Evolutionary conservation across 2,329 filamentous ascomycete species (phyloP), one percentile per base, ranked within the genome.

Genomic region (Aspergillus vadensis): DNA sequence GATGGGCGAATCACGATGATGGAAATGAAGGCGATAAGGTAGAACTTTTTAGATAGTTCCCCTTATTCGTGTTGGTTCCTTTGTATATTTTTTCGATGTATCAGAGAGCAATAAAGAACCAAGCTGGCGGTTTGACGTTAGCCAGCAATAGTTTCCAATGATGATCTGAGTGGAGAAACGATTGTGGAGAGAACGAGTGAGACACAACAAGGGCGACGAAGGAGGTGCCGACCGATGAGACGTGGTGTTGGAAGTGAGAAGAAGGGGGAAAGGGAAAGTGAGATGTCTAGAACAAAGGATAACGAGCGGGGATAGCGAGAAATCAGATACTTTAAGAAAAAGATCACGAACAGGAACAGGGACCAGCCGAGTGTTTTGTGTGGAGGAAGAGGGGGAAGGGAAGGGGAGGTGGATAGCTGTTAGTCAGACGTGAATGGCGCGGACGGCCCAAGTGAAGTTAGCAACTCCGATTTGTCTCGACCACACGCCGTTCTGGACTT

Each of bases 241-340:
- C 1, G 23, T 25, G 23, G 9, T 17, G 41, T 44, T 21, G 41
- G 17, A 44, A 44, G 17, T 21, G 32, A n/a, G 39, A 39, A 21
- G 50, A 32, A 21, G 38, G 19, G 51, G 49, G 10, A 30, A 25
- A 54, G 51, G 53, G 53, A 55, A 47, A 30, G 39, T 47, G 19
- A 47, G 39, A 55, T 44, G 39, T 47, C 53, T 44, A 25, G 53
- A 55, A 55, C 53, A 55, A 55, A 55, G 41, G 53, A 55, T 15
- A 25, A 44, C 25, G 38, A 30, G 15, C 17, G 39, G 30, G 53
- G 30, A 55, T 36, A 36, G 25, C 25, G 53, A 53, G 50, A 36
- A 53, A 30, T 30, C 38, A 36, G 52, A 44, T 30, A 23, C 41
- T 25, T 55, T 55, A 47, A 55, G 41, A 55, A 30, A 17, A 30